Percentiles rank a stretch among this genome's conserved stretches.
These are phyloP conservation scores for Amanita brunnescens DNA, from an alignment of 768 basidiomycete species.

Conservation along the genomic window DNA sequence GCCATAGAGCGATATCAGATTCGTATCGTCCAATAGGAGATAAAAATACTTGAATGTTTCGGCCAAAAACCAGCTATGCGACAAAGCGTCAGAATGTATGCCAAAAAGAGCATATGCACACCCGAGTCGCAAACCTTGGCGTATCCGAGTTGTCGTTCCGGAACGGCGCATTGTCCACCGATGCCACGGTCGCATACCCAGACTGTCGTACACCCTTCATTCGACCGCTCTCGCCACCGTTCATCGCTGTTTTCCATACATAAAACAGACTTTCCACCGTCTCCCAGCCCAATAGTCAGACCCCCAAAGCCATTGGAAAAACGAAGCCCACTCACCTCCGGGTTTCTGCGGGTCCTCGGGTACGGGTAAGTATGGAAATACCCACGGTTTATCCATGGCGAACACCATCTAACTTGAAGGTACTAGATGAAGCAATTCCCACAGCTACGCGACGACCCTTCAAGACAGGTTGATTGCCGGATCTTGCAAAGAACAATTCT, in stretches of 20 bases:
- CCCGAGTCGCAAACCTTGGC: conserved; percentile 60
- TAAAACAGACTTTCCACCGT: conserved; percentile 65
- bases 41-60: conserved; percentile 57
- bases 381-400: too few species aligned
- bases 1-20: conserved; percentile 31
- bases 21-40: conserved; percentile 52
- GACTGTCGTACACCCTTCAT: conserved; percentile 42
- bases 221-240: conserved; percentile 67
- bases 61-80: conserved; percentile 37
- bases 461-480: too few species aligned
- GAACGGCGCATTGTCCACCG: conserved; percentile 31
- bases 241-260: conserved; percentile 54
- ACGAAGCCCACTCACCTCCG: conserved; percentile 42
- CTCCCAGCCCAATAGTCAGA: conserved; percentile 31
- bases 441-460: too few species aligned
- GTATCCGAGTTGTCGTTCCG: conserved; percentile 43
- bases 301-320: not conserved
- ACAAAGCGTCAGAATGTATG: too few species aligned
- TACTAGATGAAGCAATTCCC: too few species aligned
- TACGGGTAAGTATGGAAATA: too few species aligned
- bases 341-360: too few species aligned
- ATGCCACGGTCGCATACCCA: conserved; percentile 50
- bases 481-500: too few species aligned
- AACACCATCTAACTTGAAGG: too few species aligned
- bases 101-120: not conserved